Conservation (phyloP, 2,329 filamentous ascomycete species). For the Pseudopyricularia javanii region DNA sequence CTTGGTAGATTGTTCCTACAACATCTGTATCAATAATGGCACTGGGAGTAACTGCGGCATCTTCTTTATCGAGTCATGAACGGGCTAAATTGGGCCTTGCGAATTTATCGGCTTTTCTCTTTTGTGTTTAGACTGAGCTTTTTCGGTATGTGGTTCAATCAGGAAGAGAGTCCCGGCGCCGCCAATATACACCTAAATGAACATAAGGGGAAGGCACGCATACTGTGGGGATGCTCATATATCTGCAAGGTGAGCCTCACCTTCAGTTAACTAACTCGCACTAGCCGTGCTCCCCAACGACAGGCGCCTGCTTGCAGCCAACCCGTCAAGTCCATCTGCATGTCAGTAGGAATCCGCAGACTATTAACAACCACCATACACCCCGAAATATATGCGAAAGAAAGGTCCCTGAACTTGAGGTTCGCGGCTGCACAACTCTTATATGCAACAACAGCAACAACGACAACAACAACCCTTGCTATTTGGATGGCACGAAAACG, state of each 20-base stretch:
- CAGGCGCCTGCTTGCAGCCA: no score
- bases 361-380: neutral
- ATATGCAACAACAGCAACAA: constrained; percentile 2
- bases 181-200: no score
- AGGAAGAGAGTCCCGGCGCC: neutral
- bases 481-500: constrained; percentile 3
- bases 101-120: constrained; percentile 4
- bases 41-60: neutral
- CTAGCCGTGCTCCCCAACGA: no score
- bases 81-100: neutral
- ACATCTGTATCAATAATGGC: constrained; percentile 3
- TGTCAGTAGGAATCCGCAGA: no score
- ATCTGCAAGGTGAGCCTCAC: no score
- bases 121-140: constrained; percentile 5
- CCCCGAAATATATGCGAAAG: neutral
- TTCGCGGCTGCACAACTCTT: neutral
- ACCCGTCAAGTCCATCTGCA: no score
- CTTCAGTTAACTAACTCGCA: no score
- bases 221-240: no score
- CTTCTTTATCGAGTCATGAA: neutral
- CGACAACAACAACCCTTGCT: neutral
- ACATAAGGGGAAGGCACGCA: no score
- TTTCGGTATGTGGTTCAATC: neutral
- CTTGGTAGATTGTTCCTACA: neutral
- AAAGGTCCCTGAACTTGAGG: neutral